phyloP scores from a whole-genome alignment of 805 yeast genomes.

The Cyberlindnera maclurae region DNA sequence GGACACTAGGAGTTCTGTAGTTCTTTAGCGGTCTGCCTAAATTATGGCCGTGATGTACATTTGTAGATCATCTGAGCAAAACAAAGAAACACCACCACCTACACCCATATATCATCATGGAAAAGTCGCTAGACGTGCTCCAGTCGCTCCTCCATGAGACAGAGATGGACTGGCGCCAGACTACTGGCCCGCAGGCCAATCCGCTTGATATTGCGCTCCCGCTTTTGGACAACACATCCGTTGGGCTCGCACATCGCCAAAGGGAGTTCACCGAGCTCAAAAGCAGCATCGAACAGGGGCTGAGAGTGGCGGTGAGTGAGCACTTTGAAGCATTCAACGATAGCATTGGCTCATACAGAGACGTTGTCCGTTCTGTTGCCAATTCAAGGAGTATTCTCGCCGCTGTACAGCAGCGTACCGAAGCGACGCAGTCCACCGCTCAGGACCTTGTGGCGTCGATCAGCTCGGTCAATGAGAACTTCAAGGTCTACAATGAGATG shows the following conservation, averaged over 20 bases:
- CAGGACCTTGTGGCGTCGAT: neutral
- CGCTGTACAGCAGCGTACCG: constrained; percentile 31
- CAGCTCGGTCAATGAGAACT: constrained; percentile 47
- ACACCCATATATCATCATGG: constrained; percentile 5
- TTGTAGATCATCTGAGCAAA: neutral
- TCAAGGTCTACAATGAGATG: constrained; percentile 57
- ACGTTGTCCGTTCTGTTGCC: constrained; percentile 54
- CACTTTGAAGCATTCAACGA: constrained; percentile 81
- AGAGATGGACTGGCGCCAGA: constrained; percentile 41
- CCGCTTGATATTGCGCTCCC: constrained; percentile 83
- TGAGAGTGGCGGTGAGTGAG: constrained; percentile 68
- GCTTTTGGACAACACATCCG: constrained; percentile 77
- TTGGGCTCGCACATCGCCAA: constrained; percentile 76
- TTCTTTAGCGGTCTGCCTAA: too few relatives aligned
- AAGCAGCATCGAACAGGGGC: constrained; percentile 44
- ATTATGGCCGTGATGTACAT: neutral
- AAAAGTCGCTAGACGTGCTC: constrained; percentile 14
- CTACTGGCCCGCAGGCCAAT: constrained; percentile 51
- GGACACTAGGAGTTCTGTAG: too few relatives aligned
- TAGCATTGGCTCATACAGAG: constrained; percentile 77
- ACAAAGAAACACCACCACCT: neutral
- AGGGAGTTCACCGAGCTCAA: constrained; percentile 61
- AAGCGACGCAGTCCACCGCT: constrained; percentile 1
- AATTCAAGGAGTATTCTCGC: constrained; percentile 56
- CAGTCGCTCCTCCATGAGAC: constrained; percentile 24